These are phyloP conservation scores for Penicillium sp. DNA, from an alignment of 2,329 filamentous ascomycete species.

Conservation along the genomic window DNA sequence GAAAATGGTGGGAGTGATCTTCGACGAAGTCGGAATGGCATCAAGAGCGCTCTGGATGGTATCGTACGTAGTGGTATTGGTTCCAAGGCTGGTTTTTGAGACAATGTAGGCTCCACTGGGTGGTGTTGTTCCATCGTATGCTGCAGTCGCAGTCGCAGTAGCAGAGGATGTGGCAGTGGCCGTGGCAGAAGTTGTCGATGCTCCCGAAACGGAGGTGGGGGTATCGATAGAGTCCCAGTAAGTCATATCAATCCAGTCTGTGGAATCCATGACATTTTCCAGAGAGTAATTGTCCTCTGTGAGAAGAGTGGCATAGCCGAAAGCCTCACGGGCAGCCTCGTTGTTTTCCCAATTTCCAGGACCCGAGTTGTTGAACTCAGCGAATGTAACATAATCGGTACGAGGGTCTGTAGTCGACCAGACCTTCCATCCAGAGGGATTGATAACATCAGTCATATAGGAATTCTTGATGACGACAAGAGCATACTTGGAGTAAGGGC, in stretches of 20 bases:
- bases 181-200: not conserved
- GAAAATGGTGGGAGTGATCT: conserved; percentile 36
- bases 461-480: conserved; percentile 21
- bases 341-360: conserved; percentile 22
- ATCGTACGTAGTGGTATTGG: conserved; percentile 32
- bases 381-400: conserved; percentile 17
- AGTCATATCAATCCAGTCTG: conserved; percentile 41
- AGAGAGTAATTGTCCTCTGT: conserved; percentile 36
- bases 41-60: conserved; percentile 40
- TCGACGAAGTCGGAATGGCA: conserved; percentile 36
- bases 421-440: conserved; percentile 19
- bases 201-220: conserved; percentile 18
- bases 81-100: conserved; percentile 37
- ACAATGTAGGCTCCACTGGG: conserved; percentile 40
- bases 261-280: conserved; percentile 35
- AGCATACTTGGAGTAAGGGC: conserved; percentile 19
- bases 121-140: conserved; percentile 22
- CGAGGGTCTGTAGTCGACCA: conserved; percentile 31
- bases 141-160: conserved; percentile 10
- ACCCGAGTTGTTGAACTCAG: conserved; percentile 18
- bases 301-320: conserved; percentile 37
- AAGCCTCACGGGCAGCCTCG: conserved; percentile 32
- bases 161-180: conserved; percentile 23
- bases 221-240: conserved; percentile 40
- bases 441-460: conserved; percentile 13